phyloP scores from a whole-genome alignment of 2,329 filamentous ascomycete species.

The Paraphaeosphaeria minitans region DNA sequence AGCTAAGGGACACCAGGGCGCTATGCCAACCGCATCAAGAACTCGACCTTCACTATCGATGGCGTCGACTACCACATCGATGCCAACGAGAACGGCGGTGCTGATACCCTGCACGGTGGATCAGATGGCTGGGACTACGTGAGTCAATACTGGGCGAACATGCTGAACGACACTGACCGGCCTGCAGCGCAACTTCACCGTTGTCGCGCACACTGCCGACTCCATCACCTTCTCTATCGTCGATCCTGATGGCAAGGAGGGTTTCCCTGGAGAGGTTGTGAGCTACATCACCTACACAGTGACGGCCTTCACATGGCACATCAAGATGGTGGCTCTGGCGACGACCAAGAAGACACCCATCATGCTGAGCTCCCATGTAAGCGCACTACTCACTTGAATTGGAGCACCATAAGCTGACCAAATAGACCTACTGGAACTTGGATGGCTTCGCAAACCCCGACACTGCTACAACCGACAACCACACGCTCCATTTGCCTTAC shows the following conservation, averaged over 20 bases:
- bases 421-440: conserved; percentile 79
- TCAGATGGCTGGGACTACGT: conserved; percentile 73
- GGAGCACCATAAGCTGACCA: conserved; percentile 7
- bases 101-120: conserved; percentile 71
- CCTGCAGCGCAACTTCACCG: conserved; percentile 70
- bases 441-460: conserved; percentile 78
- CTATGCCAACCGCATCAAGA: conserved; percentile 82
- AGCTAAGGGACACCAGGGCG: conserved; percentile 48
- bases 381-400: conserved; percentile 11
- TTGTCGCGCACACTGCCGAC: conserved; percentile 67
- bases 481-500: conserved; percentile 75
- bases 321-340: conserved; percentile 73
- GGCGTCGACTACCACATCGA: conserved; percentile 63
- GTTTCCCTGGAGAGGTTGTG: conserved; percentile 78
- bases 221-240: conserved; percentile 78
- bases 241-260: conserved; percentile 73
- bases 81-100: conserved; percentile 62
- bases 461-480: conserved; percentile 68
- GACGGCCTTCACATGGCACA: conserved; percentile 68
- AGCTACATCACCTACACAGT: conserved; percentile 77
- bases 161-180: conserved; percentile 10
- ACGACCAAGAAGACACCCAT: conserved; percentile 79
- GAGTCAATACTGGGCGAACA: conserved; percentile 15
- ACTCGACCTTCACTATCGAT: conserved; percentile 73
- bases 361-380: conserved; percentile 75